Base-by-base conservation (phyloP, 2,329 filamentous ascomycete species). In the Beauveria caledonica region DNA sequence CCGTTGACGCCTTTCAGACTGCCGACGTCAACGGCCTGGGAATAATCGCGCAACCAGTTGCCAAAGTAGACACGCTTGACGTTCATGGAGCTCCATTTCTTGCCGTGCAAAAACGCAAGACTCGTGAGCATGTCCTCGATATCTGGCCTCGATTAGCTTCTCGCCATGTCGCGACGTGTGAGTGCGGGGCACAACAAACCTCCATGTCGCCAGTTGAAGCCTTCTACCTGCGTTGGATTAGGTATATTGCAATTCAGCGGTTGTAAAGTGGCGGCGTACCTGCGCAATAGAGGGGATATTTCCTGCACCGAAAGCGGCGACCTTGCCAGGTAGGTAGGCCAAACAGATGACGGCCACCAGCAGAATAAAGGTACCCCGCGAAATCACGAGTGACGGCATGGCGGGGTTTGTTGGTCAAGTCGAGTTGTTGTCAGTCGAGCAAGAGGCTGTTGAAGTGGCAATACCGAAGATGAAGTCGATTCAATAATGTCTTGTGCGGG, bases 21-120 rank as follows among this genome's bases (percentile, higher is more conserved):
- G 53, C 88, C 88, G 13, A 92, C 86, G 68, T 93, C 90, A 72
- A 93, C 81, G 40, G 89, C 90, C 69, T 93, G 89, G 13, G 88
- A 92, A 72, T 94, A 94, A 75, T 93, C 90, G 62, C 90, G 83
- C 45, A 93, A 77, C 89, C 90, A 94, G 73, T 94, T 94, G 61
- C 90, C 89, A 76, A 93, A 93, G 74, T 92, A 93, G 33, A 87
- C 86, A 60, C 89, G 81, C 74, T 88, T 88, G 58, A 93, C 81
- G 75, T 89, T 84, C 78, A 89, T 86, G 15, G 85, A 85, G 1
- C 88, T 89, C 90, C 90, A 94, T 77, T 93, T 93, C 71, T 92
- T 90, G 61, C 89, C 89, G 64, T 87, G 82, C 61, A 93, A 80
- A 68, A 90, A 92, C 33, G 87, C 84, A 65, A 93, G 75, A 6